phyloP scores from a whole-genome alignment of 2,329 filamentous ascomycete genomes.

The Apiospora marii region DNA sequence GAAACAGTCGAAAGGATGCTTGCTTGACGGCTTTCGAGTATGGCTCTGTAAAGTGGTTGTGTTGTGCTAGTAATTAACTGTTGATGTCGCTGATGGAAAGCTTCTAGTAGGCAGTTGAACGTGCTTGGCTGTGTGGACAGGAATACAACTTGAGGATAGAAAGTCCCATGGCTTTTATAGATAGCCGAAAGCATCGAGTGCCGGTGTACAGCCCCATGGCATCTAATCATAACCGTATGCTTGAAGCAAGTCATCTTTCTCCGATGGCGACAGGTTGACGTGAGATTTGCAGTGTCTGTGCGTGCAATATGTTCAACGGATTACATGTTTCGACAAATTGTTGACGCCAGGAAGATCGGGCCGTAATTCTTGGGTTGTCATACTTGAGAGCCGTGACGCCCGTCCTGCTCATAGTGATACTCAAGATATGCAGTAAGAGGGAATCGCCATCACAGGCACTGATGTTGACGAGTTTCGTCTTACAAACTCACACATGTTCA shows the following conservation, averaged over 20 bases:
- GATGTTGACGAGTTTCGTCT: too few relatives aligned
- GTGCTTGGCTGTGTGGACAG: background rate
- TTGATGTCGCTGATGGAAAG: background rate
- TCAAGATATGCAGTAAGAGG: too few relatives aligned
- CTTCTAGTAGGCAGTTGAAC: background rate
- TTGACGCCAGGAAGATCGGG: too few relatives aligned
- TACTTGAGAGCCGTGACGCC: too few relatives aligned
- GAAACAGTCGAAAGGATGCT: background rate
- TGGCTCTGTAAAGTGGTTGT: background rate
- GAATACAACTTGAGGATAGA: background rate
- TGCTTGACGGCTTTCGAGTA: background rate
- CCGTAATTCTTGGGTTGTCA: background rate
- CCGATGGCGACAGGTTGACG: background rate
- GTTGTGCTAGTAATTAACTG: too few relatives aligned
- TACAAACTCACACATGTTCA: too few relatives aligned
- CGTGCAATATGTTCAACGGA: background rate
- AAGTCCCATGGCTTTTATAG: background rate
- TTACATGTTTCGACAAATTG: background rate
- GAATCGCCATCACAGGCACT: too few relatives aligned
- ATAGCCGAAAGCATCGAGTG: background rate
- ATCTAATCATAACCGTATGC: background rate
- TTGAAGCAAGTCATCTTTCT: background rate
- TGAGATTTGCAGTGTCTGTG: background rate
- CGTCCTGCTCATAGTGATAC: too few relatives aligned
- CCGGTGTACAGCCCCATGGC: too few relatives aligned